phyloP scores from a whole-genome alignment of 2,329 filamentous ascomycete genomes.

The Dothideomycetes sp. region DNA sequence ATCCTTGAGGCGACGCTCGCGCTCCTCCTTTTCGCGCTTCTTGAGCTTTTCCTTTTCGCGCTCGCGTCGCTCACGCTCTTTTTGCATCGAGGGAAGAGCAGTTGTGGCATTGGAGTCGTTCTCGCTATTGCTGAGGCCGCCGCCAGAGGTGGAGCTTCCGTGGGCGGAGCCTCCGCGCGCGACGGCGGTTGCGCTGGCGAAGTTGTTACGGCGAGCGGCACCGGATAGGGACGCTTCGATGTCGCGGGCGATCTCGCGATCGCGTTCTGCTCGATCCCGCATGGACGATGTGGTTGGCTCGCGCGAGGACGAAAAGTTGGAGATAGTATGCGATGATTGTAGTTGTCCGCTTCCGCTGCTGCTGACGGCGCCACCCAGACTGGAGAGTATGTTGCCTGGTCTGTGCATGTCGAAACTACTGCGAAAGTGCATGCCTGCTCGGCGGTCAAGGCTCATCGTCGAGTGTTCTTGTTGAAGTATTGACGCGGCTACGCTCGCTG shows the following conservation, averaged over 20 bases:
- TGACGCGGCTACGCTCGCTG: slow-evolving; percentile 10
- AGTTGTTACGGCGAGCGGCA: slow-evolving; percentile 12
- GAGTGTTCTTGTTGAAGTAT: neutral
- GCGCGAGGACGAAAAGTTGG: too few relatives aligned
- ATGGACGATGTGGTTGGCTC: too few relatives aligned
- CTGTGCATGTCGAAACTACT: slow-evolving; percentile 1
- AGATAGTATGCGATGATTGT: too few relatives aligned
- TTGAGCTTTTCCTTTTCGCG: slow-evolving; percentile 14
- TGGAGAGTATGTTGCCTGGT: neutral
- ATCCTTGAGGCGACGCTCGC: slow-evolving; percentile 26
- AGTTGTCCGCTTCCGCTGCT: slow-evolving; percentile 6
- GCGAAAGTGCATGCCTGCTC: neutral
- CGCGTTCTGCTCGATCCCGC: neutral
- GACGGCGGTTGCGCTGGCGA: too few relatives aligned
- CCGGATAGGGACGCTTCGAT: slow-evolving; percentile 8
- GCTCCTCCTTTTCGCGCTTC: slow-evolving; percentile 26
- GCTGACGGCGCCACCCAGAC: neutral
- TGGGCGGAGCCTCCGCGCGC: neutral
- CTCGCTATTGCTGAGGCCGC: slow-evolving; percentile 21
- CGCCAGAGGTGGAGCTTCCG: slow-evolving; percentile 8
- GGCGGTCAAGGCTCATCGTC: neutral
- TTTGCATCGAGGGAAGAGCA: slow-evolving; percentile 18
- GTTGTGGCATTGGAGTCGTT: slow-evolving; percentile 18
- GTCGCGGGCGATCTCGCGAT: neutral
- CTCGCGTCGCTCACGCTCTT: slow-evolving; percentile 17